phyloP scores from a whole-genome alignment of 2,329 filamentous ascomycete genomes.

The Berkeleyomyces basicola region DNA sequence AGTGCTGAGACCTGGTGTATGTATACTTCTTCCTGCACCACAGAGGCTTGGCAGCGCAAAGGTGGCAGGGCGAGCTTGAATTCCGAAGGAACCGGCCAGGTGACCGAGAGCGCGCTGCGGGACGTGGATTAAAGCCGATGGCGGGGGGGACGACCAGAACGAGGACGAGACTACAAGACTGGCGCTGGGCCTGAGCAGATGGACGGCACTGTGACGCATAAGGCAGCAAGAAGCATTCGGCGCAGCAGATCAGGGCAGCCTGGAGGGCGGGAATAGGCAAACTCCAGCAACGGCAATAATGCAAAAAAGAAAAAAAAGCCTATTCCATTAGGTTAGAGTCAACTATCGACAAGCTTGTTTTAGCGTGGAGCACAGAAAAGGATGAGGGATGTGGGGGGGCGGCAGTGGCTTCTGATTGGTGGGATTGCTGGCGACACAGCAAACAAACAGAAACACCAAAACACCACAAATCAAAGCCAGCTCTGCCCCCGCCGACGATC shows the following conservation, averaged over 20 bases:
- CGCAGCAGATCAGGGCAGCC: background rate
- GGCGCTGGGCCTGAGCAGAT: slow-evolving; percentile 1
- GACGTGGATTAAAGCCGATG: background rate
- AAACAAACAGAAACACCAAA: too few relatives aligned
- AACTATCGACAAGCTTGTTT: background rate
- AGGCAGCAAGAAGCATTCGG: background rate
- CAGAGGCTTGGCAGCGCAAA: background rate
- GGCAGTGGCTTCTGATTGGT: background rate
- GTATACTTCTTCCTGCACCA: background rate
- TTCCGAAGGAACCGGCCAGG: background rate
- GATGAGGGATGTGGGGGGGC: background rate
- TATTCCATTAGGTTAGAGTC: too few relatives aligned
- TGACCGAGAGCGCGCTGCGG: background rate
- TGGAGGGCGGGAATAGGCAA: background rate
- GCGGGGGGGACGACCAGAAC: background rate
- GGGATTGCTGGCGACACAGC: too few relatives aligned
- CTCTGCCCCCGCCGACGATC: background rate
- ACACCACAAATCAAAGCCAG: background rate
- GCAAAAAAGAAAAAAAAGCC: too few relatives aligned
- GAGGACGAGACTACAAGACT: slow-evolving; percentile 7
- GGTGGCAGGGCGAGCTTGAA: background rate
- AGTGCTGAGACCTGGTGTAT: background rate
- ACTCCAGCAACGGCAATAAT: too few relatives aligned
- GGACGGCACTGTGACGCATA: slow-evolving; percentile 5
- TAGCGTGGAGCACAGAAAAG: background rate